Conservation (phyloP, 306 rosid species). For the Cucurbita moschata region DNA sequence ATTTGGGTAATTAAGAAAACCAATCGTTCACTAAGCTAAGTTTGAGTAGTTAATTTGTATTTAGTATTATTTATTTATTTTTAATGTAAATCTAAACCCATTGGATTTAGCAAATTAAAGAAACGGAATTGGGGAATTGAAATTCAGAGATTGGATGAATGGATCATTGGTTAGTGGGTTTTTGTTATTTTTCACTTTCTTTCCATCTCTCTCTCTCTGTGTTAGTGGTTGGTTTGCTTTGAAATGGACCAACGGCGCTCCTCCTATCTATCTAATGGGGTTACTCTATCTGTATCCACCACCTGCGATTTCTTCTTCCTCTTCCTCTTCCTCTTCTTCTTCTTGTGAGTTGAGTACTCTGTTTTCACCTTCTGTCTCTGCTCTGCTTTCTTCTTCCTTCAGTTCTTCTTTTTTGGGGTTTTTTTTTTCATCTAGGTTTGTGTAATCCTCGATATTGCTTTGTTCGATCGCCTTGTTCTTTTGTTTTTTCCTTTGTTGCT, state of each 20-base stretch:
- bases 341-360: constrained; percentile 18
- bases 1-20: neutral
- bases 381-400: neutral
- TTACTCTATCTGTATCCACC: constrained; percentile 6
- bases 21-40: neutral
- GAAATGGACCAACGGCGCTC: constrained; percentile 35
- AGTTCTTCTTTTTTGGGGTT: neutral
- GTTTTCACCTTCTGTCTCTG: constrained; percentile 2
- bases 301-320: neutral
- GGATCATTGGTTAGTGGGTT: neutral
- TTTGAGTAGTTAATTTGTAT: neutral
- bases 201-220: constrained; percentile 2
- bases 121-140: neutral
- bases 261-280: constrained; percentile 54
- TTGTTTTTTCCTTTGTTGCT: neutral
- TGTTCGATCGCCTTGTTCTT: neutral
- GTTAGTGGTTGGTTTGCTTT: constrained; percentile 25
- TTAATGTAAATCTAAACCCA: neutral
- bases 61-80: no score
- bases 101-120: neutral
- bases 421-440: neutral
- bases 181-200: neutral
- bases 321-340: constrained; percentile 9
- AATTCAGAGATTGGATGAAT: neutral
- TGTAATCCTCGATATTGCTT: neutral